A percentile compares a stretch with the other conserved stretches of the same genome.
phyloP scores from a whole-genome alignment of 1,284 basidiomycete species.

The Bondarzewia mesenterica region DNA sequence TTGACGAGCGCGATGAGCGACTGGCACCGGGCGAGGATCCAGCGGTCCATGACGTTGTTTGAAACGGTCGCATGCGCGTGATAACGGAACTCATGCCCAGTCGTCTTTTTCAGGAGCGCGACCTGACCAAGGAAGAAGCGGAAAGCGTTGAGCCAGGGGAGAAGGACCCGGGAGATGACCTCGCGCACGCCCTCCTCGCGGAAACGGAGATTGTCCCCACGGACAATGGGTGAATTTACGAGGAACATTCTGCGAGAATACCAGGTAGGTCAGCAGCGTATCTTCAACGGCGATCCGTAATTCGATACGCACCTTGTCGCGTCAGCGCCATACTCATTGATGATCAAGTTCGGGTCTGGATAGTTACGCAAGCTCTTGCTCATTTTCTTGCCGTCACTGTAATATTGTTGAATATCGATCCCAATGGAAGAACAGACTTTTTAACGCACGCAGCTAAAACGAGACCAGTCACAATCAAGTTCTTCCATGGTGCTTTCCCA shows the following conservation, averaged over 20 bases:
- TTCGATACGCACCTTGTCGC: constrained; percentile 69
- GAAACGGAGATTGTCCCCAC: constrained; percentile 97
- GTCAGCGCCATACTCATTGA: constrained; percentile 93
- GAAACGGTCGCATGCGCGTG: constrained; percentile 81
- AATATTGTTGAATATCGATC: neutral
- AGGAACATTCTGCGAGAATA: constrained; percentile 75
- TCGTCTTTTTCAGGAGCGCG: constrained; percentile 80
- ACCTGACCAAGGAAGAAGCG: constrained; percentile 99
- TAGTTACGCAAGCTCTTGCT: constrained; percentile 98
- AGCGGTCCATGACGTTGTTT: constrained; percentile 95
- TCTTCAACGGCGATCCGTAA: too few species aligned
- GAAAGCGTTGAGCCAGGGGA: constrained; percentile 99
- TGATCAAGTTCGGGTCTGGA: constrained; percentile 92
- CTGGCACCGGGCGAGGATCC: constrained; percentile 97
- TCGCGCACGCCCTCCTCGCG: constrained; percentile 97
- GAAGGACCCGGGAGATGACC: constrained; percentile 88
- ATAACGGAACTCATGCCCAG: constrained; percentile 79
- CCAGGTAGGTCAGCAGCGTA: constrained; percentile 1
- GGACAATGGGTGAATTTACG: constrained; percentile 97
- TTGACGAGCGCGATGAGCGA: constrained; percentile 89
- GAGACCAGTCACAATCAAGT: constrained; percentile 93
- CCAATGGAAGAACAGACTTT: neutral
- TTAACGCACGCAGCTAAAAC: constrained; percentile 81
- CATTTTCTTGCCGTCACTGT: constrained; percentile 98
- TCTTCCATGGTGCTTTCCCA: constrained; percentile 94